Evolutionary conservation across 2,329 filamentous ascomycete genomes (phyloP).

Genomic region (Xylariaceae sp.): DNA sequence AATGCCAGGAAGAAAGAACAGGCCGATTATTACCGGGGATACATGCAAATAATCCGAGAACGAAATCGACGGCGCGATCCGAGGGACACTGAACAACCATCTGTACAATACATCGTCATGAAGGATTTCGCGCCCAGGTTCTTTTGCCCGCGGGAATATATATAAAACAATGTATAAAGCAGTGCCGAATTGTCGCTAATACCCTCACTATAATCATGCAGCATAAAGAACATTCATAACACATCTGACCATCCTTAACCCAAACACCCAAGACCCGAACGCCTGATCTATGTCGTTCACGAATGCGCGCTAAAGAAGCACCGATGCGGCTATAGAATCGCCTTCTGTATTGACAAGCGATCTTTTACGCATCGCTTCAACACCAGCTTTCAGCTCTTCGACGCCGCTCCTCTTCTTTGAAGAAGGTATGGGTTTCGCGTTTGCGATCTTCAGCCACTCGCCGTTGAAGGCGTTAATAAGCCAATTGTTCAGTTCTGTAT

Average conservation of each 20-base stretch:
- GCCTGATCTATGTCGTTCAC: constrained; percentile 2
- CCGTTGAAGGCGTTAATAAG: constrained; percentile 97
- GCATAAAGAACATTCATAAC: neutral
- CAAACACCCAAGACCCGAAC: constrained; percentile 7
- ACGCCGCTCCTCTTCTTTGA: constrained; percentile 25
- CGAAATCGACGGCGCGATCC: constrained; percentile 8
- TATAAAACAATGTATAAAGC: no score
- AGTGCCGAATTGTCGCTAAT: neutral
- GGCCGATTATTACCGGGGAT: neutral
- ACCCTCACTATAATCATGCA: neutral
- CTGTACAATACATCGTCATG: constrained; percentile 4
- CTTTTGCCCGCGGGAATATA: no score
- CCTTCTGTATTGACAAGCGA: constrained; percentile 1
- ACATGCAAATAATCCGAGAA: constrained; percentile 2
- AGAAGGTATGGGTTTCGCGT: constrained; percentile 42
- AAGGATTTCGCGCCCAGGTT: neutral
- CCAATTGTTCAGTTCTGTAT: constrained; percentile 76
- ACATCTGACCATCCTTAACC: neutral
- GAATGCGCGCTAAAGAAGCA: neutral
- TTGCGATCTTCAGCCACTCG: constrained; percentile 67
- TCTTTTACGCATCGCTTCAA: constrained; percentile 20
- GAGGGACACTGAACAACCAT: neutral
- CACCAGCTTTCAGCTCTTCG: constrained; percentile 20
- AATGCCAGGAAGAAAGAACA: constrained; percentile 1
- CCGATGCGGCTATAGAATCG: neutral